phyloP scores from a whole-genome alignment of 768 basidiomycete species.

The Gloeopeniophorella convolvens region DNA sequence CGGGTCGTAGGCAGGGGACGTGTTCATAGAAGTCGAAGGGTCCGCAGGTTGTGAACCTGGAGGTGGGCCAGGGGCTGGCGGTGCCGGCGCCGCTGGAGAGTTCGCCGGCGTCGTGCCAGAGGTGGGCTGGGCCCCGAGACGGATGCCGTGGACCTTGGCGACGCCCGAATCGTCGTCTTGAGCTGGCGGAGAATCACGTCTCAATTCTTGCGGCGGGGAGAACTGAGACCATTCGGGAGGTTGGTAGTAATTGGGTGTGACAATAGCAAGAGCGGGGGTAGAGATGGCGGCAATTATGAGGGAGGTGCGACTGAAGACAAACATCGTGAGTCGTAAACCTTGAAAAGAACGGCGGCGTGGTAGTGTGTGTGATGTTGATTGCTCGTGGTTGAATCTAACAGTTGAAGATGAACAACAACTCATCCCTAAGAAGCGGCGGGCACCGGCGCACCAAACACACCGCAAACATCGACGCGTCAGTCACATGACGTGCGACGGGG shows the following conservation, averaged over 20 bases:
- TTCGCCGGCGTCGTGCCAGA: no score
- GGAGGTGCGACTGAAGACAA: constrained; percentile 7
- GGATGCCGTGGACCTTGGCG: no score
- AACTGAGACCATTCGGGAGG: neutral
- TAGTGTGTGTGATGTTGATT: neutral
- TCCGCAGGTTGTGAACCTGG: neutral
- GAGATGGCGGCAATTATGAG: constrained; percentile 10
- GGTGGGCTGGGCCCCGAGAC: no score
- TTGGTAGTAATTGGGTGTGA: neutral
- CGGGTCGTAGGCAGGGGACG: neutral
- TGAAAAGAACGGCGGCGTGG: constrained; percentile 11
- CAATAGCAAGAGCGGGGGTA: constrained; percentile 1
- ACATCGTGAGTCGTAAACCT: constrained; percentile 8
- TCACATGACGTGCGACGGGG: neutral
- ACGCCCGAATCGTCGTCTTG: no score
- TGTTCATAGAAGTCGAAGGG: neutral
- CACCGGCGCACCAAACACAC: constrained; percentile 1
- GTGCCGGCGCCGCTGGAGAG: no score
- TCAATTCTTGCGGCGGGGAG: no score
- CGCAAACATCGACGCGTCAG: constrained; percentile 9
- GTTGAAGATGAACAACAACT: no score
- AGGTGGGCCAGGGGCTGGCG: constrained; percentile 5
- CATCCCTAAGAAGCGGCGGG: no score
- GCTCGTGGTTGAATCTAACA: constrained; percentile 7
- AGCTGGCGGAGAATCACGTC: no score